Base-by-base conservation (phyloP, 306 rosid genomes). In the Clitoria ternatea region DNA sequence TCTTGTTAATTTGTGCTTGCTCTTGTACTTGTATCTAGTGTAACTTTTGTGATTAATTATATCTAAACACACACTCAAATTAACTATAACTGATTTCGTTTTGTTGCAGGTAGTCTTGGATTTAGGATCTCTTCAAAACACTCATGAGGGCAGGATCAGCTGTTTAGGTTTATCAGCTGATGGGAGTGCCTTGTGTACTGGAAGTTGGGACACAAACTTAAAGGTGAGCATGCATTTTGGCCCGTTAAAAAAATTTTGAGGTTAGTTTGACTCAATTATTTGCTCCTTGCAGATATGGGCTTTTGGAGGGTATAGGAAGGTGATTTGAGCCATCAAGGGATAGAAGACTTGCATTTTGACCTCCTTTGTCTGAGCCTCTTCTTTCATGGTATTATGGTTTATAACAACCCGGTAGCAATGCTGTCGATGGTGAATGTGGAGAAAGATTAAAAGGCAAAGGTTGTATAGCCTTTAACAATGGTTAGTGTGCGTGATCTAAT, bases 151-250 rank as follows among this genome's bases (percentile, higher is more conserved):
- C 26, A 86, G 82, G 82, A 83, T 93, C 56, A 90, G 72, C 83
- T 94, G 97, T 79, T 85, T 94, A 87, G 97, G 98, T 59, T 83
- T 94, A 83, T 90, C 98, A 15, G 94, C 96, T 79, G 98, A 94
- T 81, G 98, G 98, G 77, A 94, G 98, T 83, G 98, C 98, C 72
- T 70, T 94, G 77, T 94, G 98, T 89, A 90, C 98, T 65, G 97
- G 98, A 82, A 94, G 98, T 79, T 90, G 67, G 88, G 98, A 94
- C 78, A 82, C 90, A 78, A 94, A 94, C 79, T 90, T 94, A 60
- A 94, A 94, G 98, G 98, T 94, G 60, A 70, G 83, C 74, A 8
- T 35, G 69, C 66, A 27, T 75, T 63, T 73, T 49, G 36, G 49
- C 18, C 7, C 53, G 66, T n/a, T n/a, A n/a, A n/a, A n/a, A n/a